Conservation (phyloP, 2,329 filamentous ascomycete species). For the Fusarium chaquense region DNA sequence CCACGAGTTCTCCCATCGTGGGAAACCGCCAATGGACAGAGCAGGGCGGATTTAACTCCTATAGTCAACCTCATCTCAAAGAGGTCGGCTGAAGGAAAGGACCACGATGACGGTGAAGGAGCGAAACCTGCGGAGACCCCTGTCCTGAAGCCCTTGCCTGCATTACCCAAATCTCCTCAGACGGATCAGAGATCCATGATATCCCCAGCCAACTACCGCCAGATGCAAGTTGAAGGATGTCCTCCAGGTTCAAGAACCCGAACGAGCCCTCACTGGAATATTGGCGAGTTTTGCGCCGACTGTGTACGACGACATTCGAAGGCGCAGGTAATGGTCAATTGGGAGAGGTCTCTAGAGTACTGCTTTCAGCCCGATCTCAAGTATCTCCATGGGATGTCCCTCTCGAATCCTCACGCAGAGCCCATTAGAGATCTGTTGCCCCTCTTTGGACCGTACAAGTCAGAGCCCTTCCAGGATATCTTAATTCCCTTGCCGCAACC, state of each 20-base stretch:
- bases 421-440: constrained; percentile 75
- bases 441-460: constrained; percentile 81
- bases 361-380: constrained; percentile 84
- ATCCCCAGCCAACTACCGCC: constrained; percentile 53
- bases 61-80: constrained; percentile 49
- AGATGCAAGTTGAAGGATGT: constrained; percentile 66
- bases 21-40: constrained; percentile 62
- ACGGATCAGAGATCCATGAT: constrained; percentile 13
- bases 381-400: constrained; percentile 78
- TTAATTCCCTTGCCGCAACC: constrained; percentile 72
- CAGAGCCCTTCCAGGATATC: constrained; percentile 80
- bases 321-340: constrained; percentile 75
- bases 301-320: constrained; percentile 75
- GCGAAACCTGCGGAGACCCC: constrained; percentile 14
- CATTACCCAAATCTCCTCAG: constrained; percentile 11
- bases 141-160: neutral
- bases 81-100: constrained; percentile 35
- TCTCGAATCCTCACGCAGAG: constrained; percentile 71
- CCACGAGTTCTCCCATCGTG: constrained; percentile 65
- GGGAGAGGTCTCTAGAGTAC: constrained; percentile 72
- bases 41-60: constrained; percentile 44
- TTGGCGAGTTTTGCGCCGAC: constrained; percentile 70
- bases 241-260: constrained; percentile 71
- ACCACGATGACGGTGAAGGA: neutral
- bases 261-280: constrained; percentile 71